Base-by-base conservation (phyloP, 331 rosid species). In the Quercus tomentella region DNA sequence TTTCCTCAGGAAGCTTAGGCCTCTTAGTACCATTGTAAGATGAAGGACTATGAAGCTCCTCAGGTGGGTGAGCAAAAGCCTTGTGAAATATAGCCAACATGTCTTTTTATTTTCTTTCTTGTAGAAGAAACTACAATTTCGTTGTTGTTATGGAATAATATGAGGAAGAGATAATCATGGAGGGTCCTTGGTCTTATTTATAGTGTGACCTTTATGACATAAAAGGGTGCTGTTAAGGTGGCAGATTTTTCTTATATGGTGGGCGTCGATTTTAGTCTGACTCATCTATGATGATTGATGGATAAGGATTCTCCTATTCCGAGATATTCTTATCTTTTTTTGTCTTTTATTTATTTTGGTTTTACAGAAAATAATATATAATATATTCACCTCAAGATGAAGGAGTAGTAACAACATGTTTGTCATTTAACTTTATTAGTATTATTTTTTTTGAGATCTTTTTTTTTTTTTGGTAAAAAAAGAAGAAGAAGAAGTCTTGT, bases 81-180 rank as follows among this genome's bases (percentile, higher is more conserved):
- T 93, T 80, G 81, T 96, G 99, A n/a, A 96, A 96, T 79, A 96
- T 96, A 23, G 96, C 98, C 80, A 96, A 85, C 99, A 96, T 95
- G 22, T 84, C 28, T 18, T 15, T 6, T 49, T 10, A 9, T 49
- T 17, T n/a, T 31, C 10, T 7, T 11, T 61, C 1, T 33, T 11
- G 25, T 14, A 8, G 1, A 10, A 18, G 31, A 56, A 15, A 37
- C 45, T 2, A 1, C 10, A 14, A 16, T 73, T 11, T 26, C 72
- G 33, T 72, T 25, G 11, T 56, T 73, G 0, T 56, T 2, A 2
- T 11, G 21, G 63, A 9, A n/a, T 25, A 4, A 62, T 3, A 1
- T 56, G 35, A 61, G 51, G 45, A 67, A 62, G 79, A 78, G 74
- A 23, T 58, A 4, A 6, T 0, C 4, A 49, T 23, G 26, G 1